These are phyloP conservation scores for Penicillium maclennaniae DNA, from an alignment of 495 filamentous ascomycete species.

Conservation along the genomic window DNA sequence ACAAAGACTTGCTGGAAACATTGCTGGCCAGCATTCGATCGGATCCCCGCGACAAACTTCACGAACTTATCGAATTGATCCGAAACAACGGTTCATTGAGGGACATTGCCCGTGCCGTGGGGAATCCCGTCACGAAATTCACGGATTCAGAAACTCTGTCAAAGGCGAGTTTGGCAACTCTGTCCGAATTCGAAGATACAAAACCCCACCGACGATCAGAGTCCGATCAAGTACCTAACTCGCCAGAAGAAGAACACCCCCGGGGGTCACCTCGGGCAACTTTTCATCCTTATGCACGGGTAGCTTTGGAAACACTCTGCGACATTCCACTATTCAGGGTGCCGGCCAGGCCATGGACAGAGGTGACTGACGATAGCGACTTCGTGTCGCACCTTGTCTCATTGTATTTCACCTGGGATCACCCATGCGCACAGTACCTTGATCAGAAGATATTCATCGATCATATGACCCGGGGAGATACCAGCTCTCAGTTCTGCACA, in stretches of 20 bases:
- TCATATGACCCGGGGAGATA: slow-evolving; percentile 24
- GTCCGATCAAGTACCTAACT: slow-evolving; percentile 8
- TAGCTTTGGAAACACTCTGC: slow-evolving; percentile 35
- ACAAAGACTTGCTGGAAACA: slow-evolving; percentile 29
- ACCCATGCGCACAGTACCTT: slow-evolving; percentile 35
- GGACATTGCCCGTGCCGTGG: slow-evolving; percentile 25
- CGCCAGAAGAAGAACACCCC: slow-evolving; percentile 12
- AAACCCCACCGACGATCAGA: slow-evolving; percentile 4
- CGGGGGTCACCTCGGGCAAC: slow-evolving; percentile 5
- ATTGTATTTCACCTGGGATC: slow-evolving; percentile 45
- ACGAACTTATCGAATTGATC: slow-evolving; percentile 26
- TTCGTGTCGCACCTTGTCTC: slow-evolving; percentile 48
- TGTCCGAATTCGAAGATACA: slow-evolving; percentile 11
- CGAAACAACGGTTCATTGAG: slow-evolving; percentile 20
- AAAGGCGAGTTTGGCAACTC: slow-evolving; percentile 3
- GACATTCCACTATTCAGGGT: slow-evolving; percentile 36
- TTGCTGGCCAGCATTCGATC: slow-evolving; percentile 29
- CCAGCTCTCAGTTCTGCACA: slow-evolving; percentile 31
- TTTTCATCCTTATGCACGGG: slow-evolving; percentile 24
- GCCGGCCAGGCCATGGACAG: slow-evolving; percentile 44
- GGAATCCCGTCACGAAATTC: slow-evolving; percentile 14
- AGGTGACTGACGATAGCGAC: slow-evolving; percentile 40
- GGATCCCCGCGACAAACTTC: slow-evolving; percentile 19
- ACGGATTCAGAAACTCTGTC: slow-evolving; percentile 14
- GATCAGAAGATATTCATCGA: slow-evolving; percentile 34